phyloP scores from a whole-genome alignment of 2,329 filamentous ascomycete species.

The Cladosporium halotolerans region DNA sequence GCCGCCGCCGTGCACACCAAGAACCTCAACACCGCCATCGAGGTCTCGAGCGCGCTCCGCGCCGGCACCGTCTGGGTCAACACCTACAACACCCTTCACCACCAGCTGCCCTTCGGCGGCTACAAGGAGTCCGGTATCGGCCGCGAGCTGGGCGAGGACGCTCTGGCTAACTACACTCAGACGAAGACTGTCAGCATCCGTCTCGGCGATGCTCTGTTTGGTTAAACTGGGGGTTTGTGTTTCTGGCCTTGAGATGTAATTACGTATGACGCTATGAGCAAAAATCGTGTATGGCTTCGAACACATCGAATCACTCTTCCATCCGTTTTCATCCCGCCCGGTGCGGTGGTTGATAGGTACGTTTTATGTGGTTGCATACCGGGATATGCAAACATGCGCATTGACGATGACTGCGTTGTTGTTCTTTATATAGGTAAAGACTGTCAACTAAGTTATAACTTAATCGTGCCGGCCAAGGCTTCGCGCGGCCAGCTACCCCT shows the following conservation, averaged over 20 bases:
- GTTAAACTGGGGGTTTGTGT: constrained; percentile 28
- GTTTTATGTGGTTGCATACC: too few relatives aligned
- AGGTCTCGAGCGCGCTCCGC: constrained; percentile 63
- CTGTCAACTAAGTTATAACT: background rate
- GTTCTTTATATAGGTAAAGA: background rate
- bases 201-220: constrained; percentile 45
- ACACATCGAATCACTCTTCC: too few relatives aligned
- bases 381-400: too few relatives aligned
- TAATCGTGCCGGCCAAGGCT: background rate
- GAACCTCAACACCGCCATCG: constrained; percentile 72
- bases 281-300: too few relatives aligned
- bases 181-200: constrained; percentile 49
- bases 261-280: constrained; percentile 12
- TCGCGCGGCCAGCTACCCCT: background rate
- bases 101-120: constrained; percentile 53
- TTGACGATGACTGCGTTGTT: too few relatives aligned
- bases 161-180: constrained; percentile 42
- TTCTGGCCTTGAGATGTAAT: constrained; percentile 4
- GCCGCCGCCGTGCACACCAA: constrained; percentile 72
- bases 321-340: too few relatives aligned
- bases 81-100: constrained; percentile 67
- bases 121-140: constrained; percentile 46
- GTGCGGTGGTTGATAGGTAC: too few relatives aligned
- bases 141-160: constrained; percentile 46
- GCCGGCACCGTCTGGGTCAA: constrained; percentile 61